These are phyloP conservation scores for Stellera chamaejasme DNA, from an alignment of 345 rosid species.

Conservation along the genomic window DNA sequence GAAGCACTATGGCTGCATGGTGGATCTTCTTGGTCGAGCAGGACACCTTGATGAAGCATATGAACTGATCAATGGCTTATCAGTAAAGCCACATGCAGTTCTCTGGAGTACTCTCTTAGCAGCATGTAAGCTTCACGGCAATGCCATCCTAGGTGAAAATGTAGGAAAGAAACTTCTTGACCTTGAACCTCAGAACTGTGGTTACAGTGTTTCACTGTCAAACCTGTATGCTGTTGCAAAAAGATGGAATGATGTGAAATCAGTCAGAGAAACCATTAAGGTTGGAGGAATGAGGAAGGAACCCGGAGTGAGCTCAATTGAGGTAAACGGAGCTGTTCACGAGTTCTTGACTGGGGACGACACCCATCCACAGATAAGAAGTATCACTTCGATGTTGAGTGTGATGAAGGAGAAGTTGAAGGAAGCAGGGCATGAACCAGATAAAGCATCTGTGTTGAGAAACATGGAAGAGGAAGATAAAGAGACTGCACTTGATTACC, in stretches of 20 bases:
- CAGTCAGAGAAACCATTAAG: constrained; percentile 25
- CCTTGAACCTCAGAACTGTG: constrained; percentile 22
- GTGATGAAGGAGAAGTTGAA: constrained; percentile 23
- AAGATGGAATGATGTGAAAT: constrained; percentile 37
- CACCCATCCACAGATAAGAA: constrained; percentile 15
- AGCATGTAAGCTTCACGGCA: constrained; percentile 33
- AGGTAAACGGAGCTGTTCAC: constrained; percentile 21
- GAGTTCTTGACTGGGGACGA: constrained; percentile 24
- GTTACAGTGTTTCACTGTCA: constrained; percentile 28
- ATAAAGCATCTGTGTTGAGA: constrained; percentile 17
- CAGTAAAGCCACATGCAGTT: constrained; percentile 27
- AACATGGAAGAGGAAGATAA: constrained; percentile 23
- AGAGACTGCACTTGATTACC: constrained; percentile 15
- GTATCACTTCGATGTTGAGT: constrained; percentile 14
- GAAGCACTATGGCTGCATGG: constrained; percentile 57
- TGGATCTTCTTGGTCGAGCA: constrained; percentile 50
- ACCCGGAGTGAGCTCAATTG: constrained; percentile 38
- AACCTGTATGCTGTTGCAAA: constrained; percentile 31
- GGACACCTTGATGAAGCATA: constrained; percentile 39
- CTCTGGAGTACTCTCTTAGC: constrained; percentile 42
- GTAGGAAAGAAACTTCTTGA: constrained; percentile 25
- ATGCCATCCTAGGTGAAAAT: constrained; percentile 20
- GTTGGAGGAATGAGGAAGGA: constrained; percentile 21
- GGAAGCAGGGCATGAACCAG: constrained; percentile 18
- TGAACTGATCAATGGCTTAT: constrained; percentile 32